Evolutionary conservation across 805 yeast genomes (phyloP).

Genomic region (Candida boleticola): DNA sequence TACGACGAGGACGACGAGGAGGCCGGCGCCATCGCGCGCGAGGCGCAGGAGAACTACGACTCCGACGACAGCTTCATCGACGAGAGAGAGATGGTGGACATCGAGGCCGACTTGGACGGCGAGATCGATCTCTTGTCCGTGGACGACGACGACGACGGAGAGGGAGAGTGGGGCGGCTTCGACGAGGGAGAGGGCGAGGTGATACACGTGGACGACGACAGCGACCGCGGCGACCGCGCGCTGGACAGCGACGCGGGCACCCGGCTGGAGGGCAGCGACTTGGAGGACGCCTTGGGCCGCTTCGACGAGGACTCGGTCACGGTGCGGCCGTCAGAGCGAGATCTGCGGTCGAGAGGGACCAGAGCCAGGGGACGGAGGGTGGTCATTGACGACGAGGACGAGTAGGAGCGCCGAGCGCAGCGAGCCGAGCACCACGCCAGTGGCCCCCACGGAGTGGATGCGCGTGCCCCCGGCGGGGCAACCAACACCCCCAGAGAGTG

Average conservation of each 20-base stretch:
- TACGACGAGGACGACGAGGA: conserved; percentile 31
- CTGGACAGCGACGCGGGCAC: background rate
- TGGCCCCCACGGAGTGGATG: too few species aligned
- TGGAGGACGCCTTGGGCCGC: conserved; percentile 8
- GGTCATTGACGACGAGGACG: conserved; percentile 7
- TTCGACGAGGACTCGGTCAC: too few species aligned
- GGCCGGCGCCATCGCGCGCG: conserved; percentile 7
- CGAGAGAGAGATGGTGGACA: conserved; percentile 19
- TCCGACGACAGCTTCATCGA: conserved; percentile 35
- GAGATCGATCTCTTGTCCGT: conserved; percentile 9
- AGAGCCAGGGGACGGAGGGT: conserved; percentile 5
- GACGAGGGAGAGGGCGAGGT: background rate
- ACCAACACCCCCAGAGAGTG: background rate
- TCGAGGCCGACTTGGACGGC: conserved; percentile 5
- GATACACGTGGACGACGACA: background rate
- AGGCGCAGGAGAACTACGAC: conserved; percentile 15
- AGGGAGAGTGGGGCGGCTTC: conserved; percentile 3
- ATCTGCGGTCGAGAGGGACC: too few species aligned
- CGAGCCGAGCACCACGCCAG: too few species aligned
- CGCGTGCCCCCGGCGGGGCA: too few species aligned
- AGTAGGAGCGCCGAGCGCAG: too few species aligned
- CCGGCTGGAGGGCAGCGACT: conserved; percentile 1
- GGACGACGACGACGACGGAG: conserved; percentile 12
- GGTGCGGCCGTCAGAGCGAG: too few species aligned
- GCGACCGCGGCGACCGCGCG: conserved; percentile 10